Conservation (phyloP, 2,329 filamentous ascomycete genomes). For the Polychaeton citri region DNA sequence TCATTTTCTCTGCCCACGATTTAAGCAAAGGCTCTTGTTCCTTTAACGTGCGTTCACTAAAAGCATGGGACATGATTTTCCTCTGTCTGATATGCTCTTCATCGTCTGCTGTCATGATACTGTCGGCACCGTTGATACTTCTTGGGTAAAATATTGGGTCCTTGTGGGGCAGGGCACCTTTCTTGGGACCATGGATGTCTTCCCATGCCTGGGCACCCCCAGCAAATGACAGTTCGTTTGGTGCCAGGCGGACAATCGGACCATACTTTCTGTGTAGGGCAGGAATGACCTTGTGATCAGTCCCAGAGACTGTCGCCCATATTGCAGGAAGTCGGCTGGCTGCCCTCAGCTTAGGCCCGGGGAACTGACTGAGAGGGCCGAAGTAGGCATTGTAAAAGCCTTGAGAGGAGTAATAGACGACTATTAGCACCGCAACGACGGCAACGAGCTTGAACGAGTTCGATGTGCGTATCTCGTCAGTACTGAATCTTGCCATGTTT, state of each 20-base stretch:
- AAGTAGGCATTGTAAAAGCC: slow-evolving; percentile 31
- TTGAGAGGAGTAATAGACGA: too few relatives aligned
- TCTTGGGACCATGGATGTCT: slow-evolving; percentile 16
- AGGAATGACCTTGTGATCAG: slow-evolving; percentile 4
- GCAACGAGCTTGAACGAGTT: too few relatives aligned
- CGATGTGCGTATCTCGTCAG: too few relatives aligned
- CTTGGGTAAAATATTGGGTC: slow-evolving; percentile 11
- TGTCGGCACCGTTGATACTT: slow-evolving; percentile 4
- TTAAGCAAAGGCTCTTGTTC: slow-evolving; percentile 20
- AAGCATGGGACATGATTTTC: slow-evolving; percentile 14
- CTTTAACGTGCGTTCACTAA: slow-evolving; percentile 17
- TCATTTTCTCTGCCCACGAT: slow-evolving; percentile 13
- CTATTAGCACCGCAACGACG: too few relatives aligned
- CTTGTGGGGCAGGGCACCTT: slow-evolving; percentile 8
- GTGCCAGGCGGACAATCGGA: slow-evolving; percentile 25
- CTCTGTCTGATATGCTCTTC: slow-evolving; percentile 12
- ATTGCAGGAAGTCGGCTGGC: slow-evolving; percentile 13
- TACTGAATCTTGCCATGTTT: too few relatives aligned
- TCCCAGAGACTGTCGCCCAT: slow-evolving; percentile 7
- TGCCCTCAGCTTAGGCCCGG: slow-evolving; percentile 26
- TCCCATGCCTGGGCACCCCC: slow-evolving; percentile 12
- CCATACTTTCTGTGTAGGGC: slow-evolving; percentile 25
- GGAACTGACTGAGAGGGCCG: slow-evolving; percentile 30
- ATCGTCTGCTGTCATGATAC: not conserved
- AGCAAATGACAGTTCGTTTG: slow-evolving; percentile 26